A percentile compares a stretch with the other conserved stretches of the same genome.
phyloP scores from a whole-genome alignment of 129 eudicot genomes.

The Chrysanthemum lavandulifolium region DNA sequence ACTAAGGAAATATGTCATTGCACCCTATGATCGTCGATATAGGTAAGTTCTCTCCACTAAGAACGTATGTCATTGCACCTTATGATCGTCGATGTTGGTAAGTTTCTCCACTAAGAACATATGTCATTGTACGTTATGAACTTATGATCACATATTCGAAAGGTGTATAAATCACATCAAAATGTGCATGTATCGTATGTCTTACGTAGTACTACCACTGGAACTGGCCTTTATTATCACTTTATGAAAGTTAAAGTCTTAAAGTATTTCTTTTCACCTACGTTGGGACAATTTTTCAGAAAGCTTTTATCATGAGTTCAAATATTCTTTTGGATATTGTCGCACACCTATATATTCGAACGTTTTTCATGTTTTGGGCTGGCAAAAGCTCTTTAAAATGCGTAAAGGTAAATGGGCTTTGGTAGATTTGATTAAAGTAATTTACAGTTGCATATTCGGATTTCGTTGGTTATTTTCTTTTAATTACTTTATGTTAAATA shows the following conservation, averaged over 20 bases:
- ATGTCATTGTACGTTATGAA: constrained; percentile 38
- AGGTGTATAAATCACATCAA: not conserved
- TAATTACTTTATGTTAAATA: too few relatives aligned
- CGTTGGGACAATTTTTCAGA: too few relatives aligned
- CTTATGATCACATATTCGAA: not conserved
- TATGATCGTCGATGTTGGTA: constrained; percentile 73
- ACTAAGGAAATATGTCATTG: constrained; percentile 50
- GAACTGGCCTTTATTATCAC: not conserved
- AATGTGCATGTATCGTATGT: not conserved
- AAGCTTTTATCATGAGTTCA: too few relatives aligned
- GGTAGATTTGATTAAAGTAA: too few relatives aligned
- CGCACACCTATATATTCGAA: not conserved
- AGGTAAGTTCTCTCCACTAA: constrained; percentile 39
- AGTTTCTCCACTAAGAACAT: constrained; percentile 31
- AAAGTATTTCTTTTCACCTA: not conserved
- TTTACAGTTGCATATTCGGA: too few relatives aligned
- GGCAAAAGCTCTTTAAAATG: not conserved
- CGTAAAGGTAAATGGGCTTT: not conserved
- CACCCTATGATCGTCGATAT: constrained; percentile 75
- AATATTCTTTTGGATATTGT: not conserved
- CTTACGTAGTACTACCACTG: not conserved
- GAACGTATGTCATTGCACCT: constrained; percentile 60
- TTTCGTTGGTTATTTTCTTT: too few relatives aligned
- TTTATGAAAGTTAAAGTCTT: not conserved
- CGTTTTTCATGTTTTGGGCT: not conserved